These are phyloP conservation scores for Gossypium rotundifolium DNA, from an alignment of 345 rosid genomes.

Conservation along the genomic window DNA sequence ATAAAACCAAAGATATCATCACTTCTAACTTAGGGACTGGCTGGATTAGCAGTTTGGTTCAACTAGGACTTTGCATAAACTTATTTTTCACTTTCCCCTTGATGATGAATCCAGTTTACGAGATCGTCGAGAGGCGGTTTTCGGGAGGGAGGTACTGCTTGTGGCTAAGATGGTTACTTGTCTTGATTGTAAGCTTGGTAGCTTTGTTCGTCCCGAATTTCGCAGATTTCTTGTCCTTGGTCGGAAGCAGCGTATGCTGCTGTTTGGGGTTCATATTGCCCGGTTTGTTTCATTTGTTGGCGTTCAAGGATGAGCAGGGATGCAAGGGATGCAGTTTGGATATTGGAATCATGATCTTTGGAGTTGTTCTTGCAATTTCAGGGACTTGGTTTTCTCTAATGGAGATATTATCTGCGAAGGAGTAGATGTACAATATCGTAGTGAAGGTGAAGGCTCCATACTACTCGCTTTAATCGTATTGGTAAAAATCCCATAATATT, in stretches of 20 bases:
- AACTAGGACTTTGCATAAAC: conserved; percentile 73
- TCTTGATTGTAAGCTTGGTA: conserved; percentile 50
- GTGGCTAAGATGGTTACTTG: conserved; percentile 77
- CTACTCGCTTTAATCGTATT: background rate
- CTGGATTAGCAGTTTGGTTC: conserved; percentile 51
- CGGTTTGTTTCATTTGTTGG: conserved; percentile 68
- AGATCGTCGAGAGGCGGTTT: conserved; percentile 71
- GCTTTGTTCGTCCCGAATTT: conserved; percentile 81
- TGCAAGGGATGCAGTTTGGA: conserved; percentile 56
- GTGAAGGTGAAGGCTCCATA: background rate
- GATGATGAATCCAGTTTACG: conserved; percentile 93
- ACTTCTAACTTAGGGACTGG: conserved; percentile 70
- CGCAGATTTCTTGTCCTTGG: conserved; percentile 77
- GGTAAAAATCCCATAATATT: background rate
- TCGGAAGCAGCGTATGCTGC: conserved; percentile 86
- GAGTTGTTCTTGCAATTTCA: conserved; percentile 52
- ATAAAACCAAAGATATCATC: conserved; percentile 62
- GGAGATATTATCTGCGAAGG: conserved; percentile 55
- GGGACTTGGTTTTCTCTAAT: conserved; percentile 70
- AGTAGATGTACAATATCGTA: background rate
- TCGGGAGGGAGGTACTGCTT: conserved; percentile 54
- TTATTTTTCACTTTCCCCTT: conserved; percentile 86
- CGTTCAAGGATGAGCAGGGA: conserved; percentile 58
- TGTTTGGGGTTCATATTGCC: conserved; percentile 78
- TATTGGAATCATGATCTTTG: conserved; percentile 43